Evolutionary conservation across 176 grass and related monocot genomes (phyloP).

Genomic region (Zoysia japonica): DNA sequence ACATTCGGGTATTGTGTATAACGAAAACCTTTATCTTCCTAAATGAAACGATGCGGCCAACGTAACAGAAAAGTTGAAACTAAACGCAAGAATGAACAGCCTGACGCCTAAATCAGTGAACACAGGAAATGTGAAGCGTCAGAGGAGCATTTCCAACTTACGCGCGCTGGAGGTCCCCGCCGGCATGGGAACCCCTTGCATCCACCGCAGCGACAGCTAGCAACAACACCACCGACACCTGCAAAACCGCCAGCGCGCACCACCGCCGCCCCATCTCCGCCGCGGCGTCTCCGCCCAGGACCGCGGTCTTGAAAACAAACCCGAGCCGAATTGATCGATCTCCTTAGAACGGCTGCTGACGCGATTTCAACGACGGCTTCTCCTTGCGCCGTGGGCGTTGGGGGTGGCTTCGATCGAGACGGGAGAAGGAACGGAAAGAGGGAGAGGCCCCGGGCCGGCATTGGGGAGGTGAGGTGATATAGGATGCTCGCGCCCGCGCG

Average conservation of each 20-base stretch:
- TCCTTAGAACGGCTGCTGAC: background rate
- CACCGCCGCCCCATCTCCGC: conserved; percentile 35
- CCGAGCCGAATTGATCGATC: background rate
- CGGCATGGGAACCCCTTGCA: conserved; percentile 13
- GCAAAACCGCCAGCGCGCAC: conserved; percentile 13
- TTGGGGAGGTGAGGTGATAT: background rate
- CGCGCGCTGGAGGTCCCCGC: conserved; percentile 48
- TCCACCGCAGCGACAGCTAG: conserved; percentile 15
- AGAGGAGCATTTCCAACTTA: conserved; percentile 36
- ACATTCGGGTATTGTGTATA: background rate
- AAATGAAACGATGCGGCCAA: background rate
- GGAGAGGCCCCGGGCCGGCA: background rate
- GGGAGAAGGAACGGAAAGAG: background rate
- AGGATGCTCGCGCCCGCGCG: background rate
- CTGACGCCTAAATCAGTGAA: background rate
- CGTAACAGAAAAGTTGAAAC: background rate
- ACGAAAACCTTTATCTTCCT: background rate
- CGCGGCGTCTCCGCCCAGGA: background rate
- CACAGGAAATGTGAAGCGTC: background rate
- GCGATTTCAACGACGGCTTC: background rate
- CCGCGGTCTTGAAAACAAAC: too few species aligned
- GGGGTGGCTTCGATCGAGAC: background rate
- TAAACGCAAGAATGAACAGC: background rate
- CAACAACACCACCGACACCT: background rate
- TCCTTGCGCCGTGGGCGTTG: background rate